phyloP scores from a whole-genome alignment of 257 asterid genomes.

The Fraxinus anomala region DNA sequence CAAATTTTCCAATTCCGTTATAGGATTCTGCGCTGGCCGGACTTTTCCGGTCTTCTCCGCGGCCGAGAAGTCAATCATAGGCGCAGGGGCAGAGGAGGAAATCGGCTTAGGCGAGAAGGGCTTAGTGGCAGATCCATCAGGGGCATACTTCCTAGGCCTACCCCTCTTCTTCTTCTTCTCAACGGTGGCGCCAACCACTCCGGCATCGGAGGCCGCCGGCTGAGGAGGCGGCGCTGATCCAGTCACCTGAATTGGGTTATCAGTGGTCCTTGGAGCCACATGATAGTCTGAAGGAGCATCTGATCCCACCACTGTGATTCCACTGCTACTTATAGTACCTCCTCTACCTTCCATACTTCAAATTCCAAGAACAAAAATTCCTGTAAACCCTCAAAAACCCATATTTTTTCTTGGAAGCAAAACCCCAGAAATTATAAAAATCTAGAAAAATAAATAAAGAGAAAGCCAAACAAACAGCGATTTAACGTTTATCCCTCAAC shows the following conservation, averaged over 20 bases:
- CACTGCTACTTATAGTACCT: constrained; percentile 53
- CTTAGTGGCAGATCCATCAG: constrained; percentile 61
- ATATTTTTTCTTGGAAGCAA: constrained; percentile 25
- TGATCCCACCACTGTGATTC: constrained; percentile 88
- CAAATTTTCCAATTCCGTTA: constrained; percentile 48
- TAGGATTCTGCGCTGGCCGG: constrained; percentile 51
- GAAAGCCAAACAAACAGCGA: constrained; percentile 2
- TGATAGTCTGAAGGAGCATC: constrained; percentile 93
- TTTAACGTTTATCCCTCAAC: constrained; percentile 23
- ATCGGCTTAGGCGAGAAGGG: constrained; percentile 86
- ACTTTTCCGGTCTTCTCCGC: constrained; percentile 63
- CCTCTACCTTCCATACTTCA: constrained; percentile 53
- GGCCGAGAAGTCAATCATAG: constrained; percentile 84
- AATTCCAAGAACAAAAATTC: constrained; percentile 15
- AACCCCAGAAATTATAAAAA: constrained; percentile 26
- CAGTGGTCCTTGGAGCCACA: constrained; percentile 67
- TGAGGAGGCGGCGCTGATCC: constrained; percentile 53
- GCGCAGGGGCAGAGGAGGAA: constrained; percentile 78
- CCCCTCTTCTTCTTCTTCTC: constrained; percentile 89
- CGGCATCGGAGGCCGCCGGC: constrained; percentile 31
- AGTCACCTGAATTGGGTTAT: constrained; percentile 37
- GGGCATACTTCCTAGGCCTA: constrained; percentile 83
- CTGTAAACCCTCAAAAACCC: constrained; percentile 37
- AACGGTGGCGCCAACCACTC: constrained; percentile 24
- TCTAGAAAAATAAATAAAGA: background rate